A percentile compares a stretch with the other conserved stretches of the same genome.
These are phyloP conservation scores for Ceratobasidium sp. DNA, from an alignment of 1,284 basidiomycete genomes.

Conservation along the genomic window DNA sequence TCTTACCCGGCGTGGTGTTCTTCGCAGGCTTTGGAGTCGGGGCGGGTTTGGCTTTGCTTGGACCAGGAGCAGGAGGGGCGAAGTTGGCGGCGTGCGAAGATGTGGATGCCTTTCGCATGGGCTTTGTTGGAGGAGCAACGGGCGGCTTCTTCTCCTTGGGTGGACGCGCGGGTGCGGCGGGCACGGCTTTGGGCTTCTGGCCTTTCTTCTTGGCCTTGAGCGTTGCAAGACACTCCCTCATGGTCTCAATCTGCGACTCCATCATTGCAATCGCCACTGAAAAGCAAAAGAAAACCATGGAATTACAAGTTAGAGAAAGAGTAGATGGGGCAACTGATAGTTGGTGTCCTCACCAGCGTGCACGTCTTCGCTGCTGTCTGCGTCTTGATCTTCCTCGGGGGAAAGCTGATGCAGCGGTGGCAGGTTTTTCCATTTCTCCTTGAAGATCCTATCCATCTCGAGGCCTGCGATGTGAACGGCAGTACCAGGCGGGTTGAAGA, in stretches of 20 bases:
- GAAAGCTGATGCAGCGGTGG: slow-evolving; percentile 69
- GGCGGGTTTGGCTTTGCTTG: slow-evolving; percentile 23
- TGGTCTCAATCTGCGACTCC: slow-evolving; percentile 80
- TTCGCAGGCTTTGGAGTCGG: no score
- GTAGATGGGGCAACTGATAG: not conserved
- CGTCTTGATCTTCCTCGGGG: slow-evolving; percentile 66
- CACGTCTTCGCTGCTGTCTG: slow-evolving; percentile 64
- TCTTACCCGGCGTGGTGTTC: no score
- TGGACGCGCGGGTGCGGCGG: slow-evolving; percentile 67
- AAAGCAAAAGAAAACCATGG: slow-evolving; percentile 26
- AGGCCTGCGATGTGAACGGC: slow-evolving; percentile 88
- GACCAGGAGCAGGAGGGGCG: slow-evolving; percentile 33
- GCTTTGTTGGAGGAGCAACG: slow-evolving; percentile 67
- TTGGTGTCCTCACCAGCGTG: slow-evolving; percentile 58
- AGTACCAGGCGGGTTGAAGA: slow-evolving; percentile 92
- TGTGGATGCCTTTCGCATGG: slow-evolving; percentile 26
- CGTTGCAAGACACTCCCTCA: slow-evolving; percentile 74
- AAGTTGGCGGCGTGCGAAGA: slow-evolving; percentile 24
- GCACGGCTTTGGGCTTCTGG: slow-evolving; percentile 67
- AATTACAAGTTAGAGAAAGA: not conserved
- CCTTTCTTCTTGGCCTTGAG: slow-evolving; percentile 69
- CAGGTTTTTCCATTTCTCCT: slow-evolving; percentile 89
- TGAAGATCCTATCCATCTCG: slow-evolving; percentile 86
- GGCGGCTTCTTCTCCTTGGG: slow-evolving; percentile 68
- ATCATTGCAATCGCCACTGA: slow-evolving; percentile 77